Percentiles rank a stretch among this genome's conserved stretches.
Conservation (phyloP, 768 basidiomycete species). For the Porphyrellus cyaneotinctus region DNA sequence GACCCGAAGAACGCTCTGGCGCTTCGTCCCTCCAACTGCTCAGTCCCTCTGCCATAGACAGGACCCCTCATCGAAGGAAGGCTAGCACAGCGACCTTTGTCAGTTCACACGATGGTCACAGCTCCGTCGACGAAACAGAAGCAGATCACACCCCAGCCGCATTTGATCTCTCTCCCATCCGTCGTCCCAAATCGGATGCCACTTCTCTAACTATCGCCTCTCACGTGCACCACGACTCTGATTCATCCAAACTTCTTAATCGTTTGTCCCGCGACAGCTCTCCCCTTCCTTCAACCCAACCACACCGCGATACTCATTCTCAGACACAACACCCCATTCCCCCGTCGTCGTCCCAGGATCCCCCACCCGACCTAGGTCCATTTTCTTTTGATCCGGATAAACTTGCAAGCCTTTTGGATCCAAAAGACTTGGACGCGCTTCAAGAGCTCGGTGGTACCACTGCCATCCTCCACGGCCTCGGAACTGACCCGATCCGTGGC, state of each 20-base stretch:
- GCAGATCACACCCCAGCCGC: constrained; percentile 38
- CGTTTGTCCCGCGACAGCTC: constrained; percentile 5
- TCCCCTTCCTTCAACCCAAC: constrained; percentile 17
- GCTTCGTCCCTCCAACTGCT: constrained; percentile 50
- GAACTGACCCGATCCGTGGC: constrained; percentile 56
- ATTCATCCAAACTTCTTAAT: constrained; percentile 24
- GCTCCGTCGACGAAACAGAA: constrained; percentile 44
- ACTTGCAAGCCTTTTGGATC: constrained; percentile 86
- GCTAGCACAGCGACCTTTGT: constrained; percentile 53
- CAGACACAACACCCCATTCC: constrained; percentile 17
- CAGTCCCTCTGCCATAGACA: constrained; percentile 34
- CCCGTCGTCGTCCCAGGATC: constrained; percentile 35
- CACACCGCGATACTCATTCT: constrained; percentile 22
- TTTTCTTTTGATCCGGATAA: constrained; percentile 70
- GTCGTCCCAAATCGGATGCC: constrained; percentile 35
- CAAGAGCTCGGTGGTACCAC: constrained; percentile 65
- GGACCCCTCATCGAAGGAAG: constrained; percentile 46
- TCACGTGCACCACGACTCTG: constrained; percentile 37
- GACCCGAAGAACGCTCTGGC: constrained; percentile 56
- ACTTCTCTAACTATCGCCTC: constrained; percentile 35
- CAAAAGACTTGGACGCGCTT: constrained; percentile 71
- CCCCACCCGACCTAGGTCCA: constrained; percentile 55
- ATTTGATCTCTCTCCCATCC: constrained; percentile 27
- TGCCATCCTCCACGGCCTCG: constrained; percentile 68
- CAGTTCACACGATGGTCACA: constrained; percentile 39